Evolutionary conservation across 192 early-diverging fungal genomes (phyloP).

Genomic region (Rhizophagus clarus): DNA sequence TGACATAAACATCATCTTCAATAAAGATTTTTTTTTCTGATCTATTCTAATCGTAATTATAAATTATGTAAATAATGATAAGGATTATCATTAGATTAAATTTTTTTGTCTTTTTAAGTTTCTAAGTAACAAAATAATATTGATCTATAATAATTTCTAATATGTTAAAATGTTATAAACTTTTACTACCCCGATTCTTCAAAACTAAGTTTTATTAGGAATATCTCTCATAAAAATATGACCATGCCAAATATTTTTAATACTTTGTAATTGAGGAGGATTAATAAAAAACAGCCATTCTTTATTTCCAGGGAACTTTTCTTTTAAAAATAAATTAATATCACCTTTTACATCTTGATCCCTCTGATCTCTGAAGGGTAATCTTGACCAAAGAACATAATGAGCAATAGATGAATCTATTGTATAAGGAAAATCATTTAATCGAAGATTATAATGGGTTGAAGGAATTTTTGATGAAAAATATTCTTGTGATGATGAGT

Average conservation of each 20-base stretch:
- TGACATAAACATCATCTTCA: too few species aligned
- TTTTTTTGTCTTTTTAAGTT: too few species aligned
- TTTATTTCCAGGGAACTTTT: background rate
- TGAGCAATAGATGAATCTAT: background rate
- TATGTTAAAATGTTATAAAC: too few species aligned
- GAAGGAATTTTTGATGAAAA: background rate
- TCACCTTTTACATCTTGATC: background rate
- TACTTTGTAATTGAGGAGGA: background rate
- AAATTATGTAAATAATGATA: too few species aligned
- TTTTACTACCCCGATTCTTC: too few species aligned
- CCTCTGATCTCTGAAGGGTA: background rate
- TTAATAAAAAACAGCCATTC: constrained; percentile 13
- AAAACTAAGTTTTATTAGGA: background rate
- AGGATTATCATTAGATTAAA: too few species aligned
- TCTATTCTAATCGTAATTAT: too few species aligned
- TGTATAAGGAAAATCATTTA: constrained; percentile 9
- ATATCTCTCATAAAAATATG: constrained; percentile 10
- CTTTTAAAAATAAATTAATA: background rate
- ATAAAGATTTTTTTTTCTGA: too few species aligned
- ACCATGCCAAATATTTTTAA: background rate
- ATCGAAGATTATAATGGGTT: background rate
- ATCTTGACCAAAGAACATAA: background rate
- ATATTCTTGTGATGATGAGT: background rate
- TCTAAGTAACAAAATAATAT: too few species aligned
- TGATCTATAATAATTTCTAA: too few species aligned